Percentiles rank a stretch among this genome's conserved stretches.
phyloP scores from a whole-genome alignment of 495 filamentous ascomycete genomes.

The Penicillium cataractarum region DNA sequence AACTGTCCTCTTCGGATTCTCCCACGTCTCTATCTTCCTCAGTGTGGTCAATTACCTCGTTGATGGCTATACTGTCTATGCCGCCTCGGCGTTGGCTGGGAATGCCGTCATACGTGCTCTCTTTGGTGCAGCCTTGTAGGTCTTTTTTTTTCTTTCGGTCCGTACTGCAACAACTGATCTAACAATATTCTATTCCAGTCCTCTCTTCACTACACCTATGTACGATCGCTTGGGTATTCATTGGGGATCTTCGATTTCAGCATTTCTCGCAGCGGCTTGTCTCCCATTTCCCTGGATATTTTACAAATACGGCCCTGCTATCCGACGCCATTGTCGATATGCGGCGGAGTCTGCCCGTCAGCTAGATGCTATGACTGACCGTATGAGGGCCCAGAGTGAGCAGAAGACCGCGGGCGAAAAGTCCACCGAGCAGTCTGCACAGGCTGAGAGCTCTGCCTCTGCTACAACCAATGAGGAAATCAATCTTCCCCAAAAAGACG shows the following conservation, averaged over 20 bases:
- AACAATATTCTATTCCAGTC: constrained; percentile 25
- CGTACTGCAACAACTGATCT: not conserved
- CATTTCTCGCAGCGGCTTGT: constrained; percentile 68
- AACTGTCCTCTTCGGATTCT: constrained; percentile 65
- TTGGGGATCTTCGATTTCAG: constrained; percentile 71
- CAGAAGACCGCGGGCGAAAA: not conserved
- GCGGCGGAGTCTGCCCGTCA: not conserved
- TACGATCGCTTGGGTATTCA: constrained; percentile 69
- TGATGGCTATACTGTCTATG: constrained; percentile 72
- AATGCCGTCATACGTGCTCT: constrained; percentile 61
- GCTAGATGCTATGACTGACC: not conserved
- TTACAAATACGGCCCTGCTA: not conserved
- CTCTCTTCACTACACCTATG: constrained; percentile 72
- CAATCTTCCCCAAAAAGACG: not conserved
- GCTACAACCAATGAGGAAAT: not conserved
- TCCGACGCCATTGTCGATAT: not conserved
- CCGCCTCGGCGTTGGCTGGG: constrained; percentile 70
- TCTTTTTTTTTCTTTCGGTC: too few species aligned
- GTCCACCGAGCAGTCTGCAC: not conserved
- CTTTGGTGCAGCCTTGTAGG: constrained; percentile 66
- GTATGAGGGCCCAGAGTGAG: not conserved
- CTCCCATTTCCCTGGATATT: constrained; percentile 67
- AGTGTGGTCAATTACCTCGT: constrained; percentile 71
- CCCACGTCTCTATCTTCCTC: constrained; percentile 66
- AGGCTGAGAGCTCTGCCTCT: not conserved